phyloP scores from a whole-genome alignment of 441 rosid species.

The Pelargonium citronellum region DNA sequence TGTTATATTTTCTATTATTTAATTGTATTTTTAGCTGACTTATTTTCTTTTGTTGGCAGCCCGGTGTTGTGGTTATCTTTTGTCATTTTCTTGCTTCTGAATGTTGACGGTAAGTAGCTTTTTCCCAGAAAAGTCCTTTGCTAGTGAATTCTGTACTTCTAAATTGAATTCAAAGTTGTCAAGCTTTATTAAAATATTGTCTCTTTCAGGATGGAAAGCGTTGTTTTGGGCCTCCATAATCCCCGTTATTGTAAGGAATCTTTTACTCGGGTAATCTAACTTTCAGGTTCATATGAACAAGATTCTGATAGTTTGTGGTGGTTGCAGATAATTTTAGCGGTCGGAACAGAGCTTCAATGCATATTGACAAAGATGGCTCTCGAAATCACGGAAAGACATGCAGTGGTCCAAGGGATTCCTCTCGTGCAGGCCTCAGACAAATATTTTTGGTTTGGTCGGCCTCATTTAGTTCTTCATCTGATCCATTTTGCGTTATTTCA shows the following conservation, averaged over 20 bases:
- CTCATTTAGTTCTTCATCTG: constrained; percentile 67
- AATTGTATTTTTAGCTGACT: background rate
- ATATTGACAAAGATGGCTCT: constrained; percentile 79
- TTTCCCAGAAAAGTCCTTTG: background rate
- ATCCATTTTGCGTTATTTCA: constrained; percentile 86
- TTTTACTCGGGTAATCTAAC: no score
- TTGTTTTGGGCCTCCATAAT: constrained; percentile 26
- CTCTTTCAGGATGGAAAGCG: constrained; percentile 23
- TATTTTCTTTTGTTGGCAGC: constrained; percentile 13
- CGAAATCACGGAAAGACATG: constrained; percentile 70
- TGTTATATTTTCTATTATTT: no score
- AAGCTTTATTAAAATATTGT: background rate
- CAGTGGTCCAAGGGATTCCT: constrained; percentile 96
- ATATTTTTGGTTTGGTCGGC: constrained; percentile 82
- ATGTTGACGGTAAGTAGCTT: constrained; percentile 16
- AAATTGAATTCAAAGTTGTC: no score
- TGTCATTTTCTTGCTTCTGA: constrained; percentile 25
- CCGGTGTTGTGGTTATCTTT: constrained; percentile 24
- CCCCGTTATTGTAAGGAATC: constrained; percentile 21
- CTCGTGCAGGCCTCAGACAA: constrained; percentile 81
- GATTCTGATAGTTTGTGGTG: background rate
- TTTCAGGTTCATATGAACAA: no score
- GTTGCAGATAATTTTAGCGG: constrained; percentile 67
- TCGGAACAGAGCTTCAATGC: constrained; percentile 87
- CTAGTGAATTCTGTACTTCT: no score